phyloP scores from a whole-genome alignment of 164 flowering plant genomes.

The Aristolochia californica region DNA sequence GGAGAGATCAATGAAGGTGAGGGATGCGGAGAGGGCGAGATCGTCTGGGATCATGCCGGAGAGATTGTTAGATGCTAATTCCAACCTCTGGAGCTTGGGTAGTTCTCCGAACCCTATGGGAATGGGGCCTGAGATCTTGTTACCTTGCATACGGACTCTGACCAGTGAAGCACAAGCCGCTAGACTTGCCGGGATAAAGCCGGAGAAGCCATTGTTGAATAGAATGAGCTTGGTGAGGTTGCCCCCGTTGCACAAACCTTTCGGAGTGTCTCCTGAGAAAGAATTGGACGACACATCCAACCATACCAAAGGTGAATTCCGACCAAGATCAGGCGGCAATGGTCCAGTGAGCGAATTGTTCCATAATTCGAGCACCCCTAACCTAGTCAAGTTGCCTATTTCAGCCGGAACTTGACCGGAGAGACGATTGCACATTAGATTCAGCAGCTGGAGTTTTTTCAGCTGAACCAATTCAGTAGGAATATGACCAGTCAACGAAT shows the following conservation, averaged over 20 bases:
- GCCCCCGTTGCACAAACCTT: slow-evolving; percentile 45
- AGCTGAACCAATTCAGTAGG: slow-evolving; percentile 50
- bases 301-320: slow-evolving; percentile 66
- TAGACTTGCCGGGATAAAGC: slow-evolving; percentile 51
- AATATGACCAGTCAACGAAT: slow-evolving; percentile 52
- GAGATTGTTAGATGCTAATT: slow-evolving; percentile 67
- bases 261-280: slow-evolving; percentile 66
- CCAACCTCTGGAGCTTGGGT: slow-evolving; percentile 60
- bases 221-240: slow-evolving; percentile 86
- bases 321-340: slow-evolving; percentile 64
- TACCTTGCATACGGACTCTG: slow-evolving; percentile 75
- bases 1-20: slow-evolving; percentile 79
- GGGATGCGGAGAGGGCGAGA: slow-evolving; percentile 48
- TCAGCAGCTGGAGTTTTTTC: slow-evolving; percentile 58
- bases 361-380: slow-evolving; percentile 80
- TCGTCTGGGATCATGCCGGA: slow-evolving; percentile 70
- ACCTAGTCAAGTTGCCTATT: slow-evolving; percentile 32
- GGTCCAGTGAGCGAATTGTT: slow-evolving; percentile 78
- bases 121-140: slow-evolving; percentile 59
- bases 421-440: slow-evolving; percentile 66
- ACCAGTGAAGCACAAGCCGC: slow-evolving; percentile 58
- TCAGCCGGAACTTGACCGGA: slow-evolving; percentile 56
- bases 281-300: slow-evolving; percentile 80
- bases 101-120: slow-evolving; percentile 76
- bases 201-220: slow-evolving; percentile 79